Base-by-base conservation (phyloP, 2,329 filamentous ascomycete genomes). In the Pseudocercospora ulei region DNA sequence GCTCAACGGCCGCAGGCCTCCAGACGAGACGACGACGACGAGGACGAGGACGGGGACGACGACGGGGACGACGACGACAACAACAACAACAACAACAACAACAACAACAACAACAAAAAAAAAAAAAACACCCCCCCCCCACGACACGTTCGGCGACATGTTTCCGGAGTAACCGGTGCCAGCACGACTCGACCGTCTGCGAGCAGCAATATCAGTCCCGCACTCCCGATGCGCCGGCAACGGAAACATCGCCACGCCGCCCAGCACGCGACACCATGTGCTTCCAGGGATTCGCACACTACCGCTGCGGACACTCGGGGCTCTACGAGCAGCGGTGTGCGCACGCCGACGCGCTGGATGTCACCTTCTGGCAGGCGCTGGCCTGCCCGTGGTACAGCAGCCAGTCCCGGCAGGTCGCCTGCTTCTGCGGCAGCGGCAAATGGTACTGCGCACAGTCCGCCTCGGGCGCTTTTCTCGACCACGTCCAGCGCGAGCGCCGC, bases 241-340 rank as follows among this genome's bases (percentile, higher is more conserved):
- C 19, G 30, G 17, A 9, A 7, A 5, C 14, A 28, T 11, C 20
- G n/a, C 13, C 24, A 19, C n/a, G n/a, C n/a, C n/a, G n/a, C n/a
- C 19, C 24, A 19, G 8, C 29, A 19, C 4, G 14, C 29, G 16
- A 6, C 39, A 44, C 18, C 25, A 58, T 58, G 55, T 58, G 55
- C 39, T 53, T 45, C 25, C 49, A 51, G 16, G 44, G 41, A 9
- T 50, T 43, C 38, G 39, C 33, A 17, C 24, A 47, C 14, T 52
- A 45, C 39, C 26, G 19, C n/a, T 58, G 55, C 40, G 47, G 50
- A 16, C 54, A 56, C 39, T 39, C n/a, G 9, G 27, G 25, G n/a
- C n/a, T 43, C 9, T 35, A 36, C 11, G 44, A 49, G 13, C n/a
- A 23, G n/a, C 16, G 27, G 12, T 51, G 49, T 39, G 29, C 39